A percentile compares a stretch with the other conserved stretches of the same genome.
Conservation (phyloP, 106 monocot species). For the Acorus gramineus region DNA sequence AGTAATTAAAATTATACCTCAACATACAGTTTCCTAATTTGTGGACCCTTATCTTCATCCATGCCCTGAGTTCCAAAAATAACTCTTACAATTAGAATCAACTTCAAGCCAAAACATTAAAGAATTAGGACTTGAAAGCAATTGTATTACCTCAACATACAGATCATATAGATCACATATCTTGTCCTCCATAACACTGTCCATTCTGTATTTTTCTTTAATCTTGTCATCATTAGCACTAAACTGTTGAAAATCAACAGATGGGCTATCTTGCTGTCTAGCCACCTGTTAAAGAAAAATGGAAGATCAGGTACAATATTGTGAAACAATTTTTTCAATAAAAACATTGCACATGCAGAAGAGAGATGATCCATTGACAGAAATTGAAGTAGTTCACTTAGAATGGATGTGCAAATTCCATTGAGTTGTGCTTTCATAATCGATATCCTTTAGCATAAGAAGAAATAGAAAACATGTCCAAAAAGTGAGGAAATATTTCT, state of each 20-base stretch:
- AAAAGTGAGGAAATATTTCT: too few relatives aligned
- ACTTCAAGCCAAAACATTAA: too few relatives aligned
- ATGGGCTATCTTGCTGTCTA: constrained; percentile 54
- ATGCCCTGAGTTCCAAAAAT: constrained; percentile 46
- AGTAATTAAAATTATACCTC: constrained; percentile 35
- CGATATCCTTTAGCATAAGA: too few relatives aligned
- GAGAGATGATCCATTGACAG: too few relatives aligned
- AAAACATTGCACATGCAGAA: not conserved
- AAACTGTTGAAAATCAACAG: constrained; percentile 73
- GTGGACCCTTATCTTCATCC: constrained; percentile 87
- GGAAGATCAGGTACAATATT: not conserved
- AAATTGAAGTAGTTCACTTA: too few relatives aligned
- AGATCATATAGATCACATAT: constrained; percentile 95
- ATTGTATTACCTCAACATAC: constrained; percentile 73
- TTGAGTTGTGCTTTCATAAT: too few relatives aligned
- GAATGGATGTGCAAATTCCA: too few relatives aligned
- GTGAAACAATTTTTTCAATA: not conserved
- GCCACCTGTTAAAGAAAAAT: constrained; percentile 29
- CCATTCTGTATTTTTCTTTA: constrained; percentile 55
- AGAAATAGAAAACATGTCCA: too few relatives aligned
- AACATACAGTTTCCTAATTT: constrained; percentile 80
- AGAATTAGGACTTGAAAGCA: not conserved
- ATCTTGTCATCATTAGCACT: constrained; percentile 43
- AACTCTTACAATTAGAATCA: not conserved
- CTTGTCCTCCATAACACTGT: constrained; percentile 80